A percentile compares a stretch with the other conserved stretches of the same genome.
phyloP scores from a whole-genome alignment of 805 yeast species.

The Candida gorgasii region DNA sequence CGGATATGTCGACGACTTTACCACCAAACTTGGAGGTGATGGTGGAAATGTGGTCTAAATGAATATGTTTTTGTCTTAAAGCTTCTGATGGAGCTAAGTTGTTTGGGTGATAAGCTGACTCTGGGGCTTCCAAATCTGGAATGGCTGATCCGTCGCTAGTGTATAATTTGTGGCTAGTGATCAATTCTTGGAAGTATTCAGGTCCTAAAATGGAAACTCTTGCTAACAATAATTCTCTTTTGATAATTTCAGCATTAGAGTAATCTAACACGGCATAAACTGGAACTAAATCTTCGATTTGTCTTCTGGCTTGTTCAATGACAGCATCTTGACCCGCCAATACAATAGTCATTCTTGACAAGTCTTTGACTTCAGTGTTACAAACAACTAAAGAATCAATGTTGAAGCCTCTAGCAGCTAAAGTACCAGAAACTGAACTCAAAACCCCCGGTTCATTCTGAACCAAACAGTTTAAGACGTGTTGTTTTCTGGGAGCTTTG shows the following conservation, averaged over 20 bases:
- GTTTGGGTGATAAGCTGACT: conserved; percentile 75
- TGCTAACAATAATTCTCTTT: conserved; percentile 87
- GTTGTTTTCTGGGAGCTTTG: conserved; percentile 68
- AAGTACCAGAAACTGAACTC: conserved; percentile 87
- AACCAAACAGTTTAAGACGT: conserved; percentile 92
- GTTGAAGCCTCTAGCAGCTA: conserved; percentile 98
- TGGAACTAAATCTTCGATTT: conserved; percentile 95
- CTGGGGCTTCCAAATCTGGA: conserved; percentile 45
- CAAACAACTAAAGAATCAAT: conserved; percentile 97
- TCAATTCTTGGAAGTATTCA: conserved; percentile 94
- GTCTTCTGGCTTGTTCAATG: conserved; percentile 97
- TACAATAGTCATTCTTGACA: conserved; percentile 96
- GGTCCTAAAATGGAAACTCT: conserved; percentile 93
- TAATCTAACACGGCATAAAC: conserved; percentile 97
- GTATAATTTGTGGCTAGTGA: conserved; percentile 73
- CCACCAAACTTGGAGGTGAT: conserved; percentile 90
- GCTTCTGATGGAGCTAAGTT: conserved; percentile 90
- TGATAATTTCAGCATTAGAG: conserved; percentile 83
- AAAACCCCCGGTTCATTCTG: conserved; percentile 99
- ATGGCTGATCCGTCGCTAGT: conserved; percentile 40
- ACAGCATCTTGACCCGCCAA: conserved; percentile 93
- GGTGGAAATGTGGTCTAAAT: conserved; percentile 79
- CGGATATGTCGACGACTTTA: conserved; percentile 85
- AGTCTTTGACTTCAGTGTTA: conserved; percentile 91
- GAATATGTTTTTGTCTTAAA: conserved; percentile 88